Percentiles rank a stretch among this genome's conserved stretches.
These are phyloP conservation scores for Draba incana DNA, from an alignment of 345 rosid genomes.

Conservation along the genomic window DNA sequence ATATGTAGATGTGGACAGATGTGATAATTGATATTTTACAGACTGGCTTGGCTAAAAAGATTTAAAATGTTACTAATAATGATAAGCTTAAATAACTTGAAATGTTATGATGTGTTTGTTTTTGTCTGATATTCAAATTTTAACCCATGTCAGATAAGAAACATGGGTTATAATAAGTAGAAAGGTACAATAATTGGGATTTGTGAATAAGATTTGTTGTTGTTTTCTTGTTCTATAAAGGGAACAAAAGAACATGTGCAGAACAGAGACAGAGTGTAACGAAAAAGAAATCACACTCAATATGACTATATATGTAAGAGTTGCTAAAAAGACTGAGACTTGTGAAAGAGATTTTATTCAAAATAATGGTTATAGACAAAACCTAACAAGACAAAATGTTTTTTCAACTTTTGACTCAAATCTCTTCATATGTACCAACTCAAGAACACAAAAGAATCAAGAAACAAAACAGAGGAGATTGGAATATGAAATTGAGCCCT, in stretches of 20 bases:
- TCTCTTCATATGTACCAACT: neutral
- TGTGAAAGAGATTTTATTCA: slow-evolving; percentile 17
- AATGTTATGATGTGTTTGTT: slow-evolving; percentile 34
- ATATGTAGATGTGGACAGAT: slow-evolving; percentile 27
- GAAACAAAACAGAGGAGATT: neutral
- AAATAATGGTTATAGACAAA: neutral
- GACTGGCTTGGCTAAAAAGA: slow-evolving; percentile 32
- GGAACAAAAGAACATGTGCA: slow-evolving; percentile 46
- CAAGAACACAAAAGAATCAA: slow-evolving; percentile 15
- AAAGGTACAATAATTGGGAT: slow-evolving; percentile 40
- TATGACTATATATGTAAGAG: neutral
- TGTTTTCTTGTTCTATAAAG: slow-evolving; percentile 26
- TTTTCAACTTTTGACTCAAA: slow-evolving; percentile 3
- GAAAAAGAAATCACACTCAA: slow-evolving; percentile 31
- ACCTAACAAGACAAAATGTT: neutral
- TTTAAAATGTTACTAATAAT: slow-evolving; percentile 20
- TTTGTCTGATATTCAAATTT: slow-evolving; percentile 27
- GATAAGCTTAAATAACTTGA: slow-evolving; percentile 13
- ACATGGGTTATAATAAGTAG: slow-evolving; percentile 24
- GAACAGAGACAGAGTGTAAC: slow-evolving; percentile 39
- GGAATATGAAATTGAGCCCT: too few relatives aligned
- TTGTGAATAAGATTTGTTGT: slow-evolving; percentile 33
- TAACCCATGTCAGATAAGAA: slow-evolving; percentile 28
- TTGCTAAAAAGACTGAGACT: slow-evolving; percentile 16
- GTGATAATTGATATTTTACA: slow-evolving; percentile 27